Evolutionary conservation across 179 eudicot genomes (phyloP).

Genomic region (Kewa caespitosa): DNA sequence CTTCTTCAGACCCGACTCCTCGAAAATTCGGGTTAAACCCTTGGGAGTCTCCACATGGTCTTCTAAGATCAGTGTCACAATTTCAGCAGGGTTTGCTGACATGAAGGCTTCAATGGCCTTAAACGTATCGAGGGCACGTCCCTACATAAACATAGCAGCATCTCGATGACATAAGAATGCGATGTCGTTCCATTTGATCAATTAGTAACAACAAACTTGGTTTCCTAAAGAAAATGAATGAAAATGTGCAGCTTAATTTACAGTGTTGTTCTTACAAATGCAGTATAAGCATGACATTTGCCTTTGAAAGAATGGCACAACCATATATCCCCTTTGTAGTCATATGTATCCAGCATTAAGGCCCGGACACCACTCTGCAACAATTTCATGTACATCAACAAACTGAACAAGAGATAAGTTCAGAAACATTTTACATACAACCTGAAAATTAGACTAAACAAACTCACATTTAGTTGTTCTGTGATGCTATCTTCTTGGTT

Average conservation of each 20-base stretch:
- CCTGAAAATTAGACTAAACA: not conserved
- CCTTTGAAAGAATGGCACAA: constrained; percentile 84
- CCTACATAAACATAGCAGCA: constrained; percentile 21
- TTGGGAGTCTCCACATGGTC: constrained; percentile 67
- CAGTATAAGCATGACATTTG: constrained; percentile 60
- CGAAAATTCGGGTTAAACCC: constrained; percentile 63
- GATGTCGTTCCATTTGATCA: too few species aligned
- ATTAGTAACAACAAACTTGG: too few species aligned
- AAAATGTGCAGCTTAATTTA: not conserved
- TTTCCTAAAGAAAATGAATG: not conserved
- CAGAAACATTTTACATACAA: not conserved
- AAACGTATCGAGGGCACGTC: constrained; percentile 57
- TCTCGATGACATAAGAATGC: not conserved
- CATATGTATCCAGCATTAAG: constrained; percentile 81
- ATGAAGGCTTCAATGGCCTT: constrained; percentile 66
- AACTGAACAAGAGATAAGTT: too few species aligned
- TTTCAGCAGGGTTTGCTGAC: constrained; percentile 65
- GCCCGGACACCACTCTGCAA: constrained; percentile 78
- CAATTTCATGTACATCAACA: too few species aligned
- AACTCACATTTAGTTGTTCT: constrained; percentile 58
- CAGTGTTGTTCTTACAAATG: constrained; percentile 50
- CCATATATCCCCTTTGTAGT: constrained; percentile 72
- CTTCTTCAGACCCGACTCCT: constrained; percentile 59
- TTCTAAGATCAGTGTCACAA: constrained; percentile 75
- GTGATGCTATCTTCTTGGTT: constrained; percentile 88